Percentiles rank a stretch among this genome's conserved stretches.
phyloP scores from a whole-genome alignment of 202 grass and related monocot species.

The Setaria italica region DNA sequence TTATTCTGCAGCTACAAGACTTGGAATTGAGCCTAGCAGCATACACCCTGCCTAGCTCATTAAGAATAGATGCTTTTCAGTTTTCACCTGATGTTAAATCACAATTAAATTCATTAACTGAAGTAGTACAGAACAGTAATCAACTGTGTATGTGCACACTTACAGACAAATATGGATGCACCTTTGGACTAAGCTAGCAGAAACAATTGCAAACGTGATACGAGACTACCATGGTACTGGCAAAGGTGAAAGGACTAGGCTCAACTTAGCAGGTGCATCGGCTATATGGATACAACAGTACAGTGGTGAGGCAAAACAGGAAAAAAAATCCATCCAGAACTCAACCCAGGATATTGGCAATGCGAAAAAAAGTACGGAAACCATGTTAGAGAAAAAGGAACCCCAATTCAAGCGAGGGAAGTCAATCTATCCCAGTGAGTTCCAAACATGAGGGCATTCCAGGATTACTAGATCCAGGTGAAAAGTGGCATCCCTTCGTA shows the following conservation, averaged over 20 bases:
- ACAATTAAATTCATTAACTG: neutral
- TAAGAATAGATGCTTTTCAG: neutral
- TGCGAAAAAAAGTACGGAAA: neutral
- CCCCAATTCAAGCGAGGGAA: neutral
- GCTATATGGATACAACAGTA: neutral
- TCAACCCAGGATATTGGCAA: neutral
- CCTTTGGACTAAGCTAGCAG: too few species aligned
- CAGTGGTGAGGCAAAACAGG: neutral
- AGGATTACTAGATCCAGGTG: slow-evolving; percentile 11
- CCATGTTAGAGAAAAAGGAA: neutral
- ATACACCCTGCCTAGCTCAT: neutral
- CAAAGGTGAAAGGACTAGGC: neutral
- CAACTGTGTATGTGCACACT: neutral
- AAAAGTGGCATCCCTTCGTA: neutral
- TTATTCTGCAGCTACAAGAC: neutral
- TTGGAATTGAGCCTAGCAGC: neutral
- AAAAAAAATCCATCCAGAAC: neutral
- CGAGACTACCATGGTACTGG: neutral
- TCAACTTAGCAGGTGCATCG: neutral
- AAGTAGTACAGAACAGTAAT: neutral
- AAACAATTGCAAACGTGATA: neutral
- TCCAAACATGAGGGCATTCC: neutral
- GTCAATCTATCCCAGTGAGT: neutral
- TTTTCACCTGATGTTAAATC: neutral
- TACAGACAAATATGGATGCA: neutral